Evolutionary conservation across 2,329 filamentous ascomycete genomes (phyloP).

Genomic region (Colletotrichum chlorophyti): DNA sequence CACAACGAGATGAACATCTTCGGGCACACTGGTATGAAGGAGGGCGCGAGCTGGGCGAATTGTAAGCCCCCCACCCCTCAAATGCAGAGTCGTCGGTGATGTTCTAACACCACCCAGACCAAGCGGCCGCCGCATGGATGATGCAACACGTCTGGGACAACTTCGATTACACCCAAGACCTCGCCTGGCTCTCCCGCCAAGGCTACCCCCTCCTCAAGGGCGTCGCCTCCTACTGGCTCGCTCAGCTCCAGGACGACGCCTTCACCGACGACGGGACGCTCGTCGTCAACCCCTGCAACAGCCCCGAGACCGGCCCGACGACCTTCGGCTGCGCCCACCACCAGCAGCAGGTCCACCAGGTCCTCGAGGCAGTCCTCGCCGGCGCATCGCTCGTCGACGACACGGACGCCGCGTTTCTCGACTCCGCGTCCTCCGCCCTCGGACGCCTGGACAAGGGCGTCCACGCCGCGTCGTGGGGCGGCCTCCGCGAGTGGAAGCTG

Average conservation of each 20-base stretch:
- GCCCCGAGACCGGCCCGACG: constrained; percentile 61
- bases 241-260: constrained; percentile 56
- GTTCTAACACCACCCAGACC: constrained; percentile 47
- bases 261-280: constrained; percentile 58
- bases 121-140: constrained; percentile 62
- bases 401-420: constrained; percentile 37
- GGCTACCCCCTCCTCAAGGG: constrained; percentile 63
- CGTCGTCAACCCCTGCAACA: constrained; percentile 65
- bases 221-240: constrained; percentile 62
- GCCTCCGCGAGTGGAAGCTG: constrained; percentile 44
- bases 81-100: too few relatives aligned
- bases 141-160: constrained; percentile 66
- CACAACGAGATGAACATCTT: constrained; percentile 67
- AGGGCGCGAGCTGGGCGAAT: constrained; percentile 38
- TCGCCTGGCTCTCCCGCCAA: constrained; percentile 49
- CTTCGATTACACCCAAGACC: constrained; percentile 59
- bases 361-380: constrained; percentile 45
- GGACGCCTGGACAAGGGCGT: constrained; percentile 38
- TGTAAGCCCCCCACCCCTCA: constrained; percentile 32
- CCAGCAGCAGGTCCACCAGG: constrained; percentile 56
- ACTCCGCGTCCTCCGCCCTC: constrained; percentile 48
- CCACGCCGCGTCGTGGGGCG: constrained; percentile 38
- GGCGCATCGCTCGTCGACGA: constrained; percentile 33
- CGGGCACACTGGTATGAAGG: constrained; percentile 56
- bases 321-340: constrained; percentile 62